These are phyloP conservation scores for Candida bentonensis DNA, from an alignment of 805 yeast species.

Conservation along the genomic window DNA sequence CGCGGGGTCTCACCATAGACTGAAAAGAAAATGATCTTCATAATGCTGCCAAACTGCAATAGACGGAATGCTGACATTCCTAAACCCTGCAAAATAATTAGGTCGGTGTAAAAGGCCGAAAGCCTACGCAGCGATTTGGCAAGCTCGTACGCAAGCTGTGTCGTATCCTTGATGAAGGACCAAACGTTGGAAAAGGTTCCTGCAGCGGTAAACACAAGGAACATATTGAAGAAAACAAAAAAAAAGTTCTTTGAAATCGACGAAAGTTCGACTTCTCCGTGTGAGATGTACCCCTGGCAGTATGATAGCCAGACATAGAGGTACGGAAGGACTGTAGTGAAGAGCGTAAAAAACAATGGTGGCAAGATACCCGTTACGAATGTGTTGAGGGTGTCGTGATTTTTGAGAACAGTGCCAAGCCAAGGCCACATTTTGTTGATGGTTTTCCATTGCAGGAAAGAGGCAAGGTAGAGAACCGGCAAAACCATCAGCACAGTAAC, in stretches of 20 bases:
- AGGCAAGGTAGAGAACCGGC: constrained; percentile 77
- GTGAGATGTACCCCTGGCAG: constrained; percentile 78
- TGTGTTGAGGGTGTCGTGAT: constrained; percentile 57
- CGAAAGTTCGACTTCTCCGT: constrained; percentile 84
- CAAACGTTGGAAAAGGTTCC: constrained; percentile 78
- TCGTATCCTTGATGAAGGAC: constrained; percentile 76
- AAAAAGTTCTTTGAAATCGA: constrained; percentile 87
- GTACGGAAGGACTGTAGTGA: constrained; percentile 75
- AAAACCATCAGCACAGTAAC: constrained; percentile 59
- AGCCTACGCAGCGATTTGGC: constrained; percentile 71
- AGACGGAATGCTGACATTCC: constrained; percentile 86
- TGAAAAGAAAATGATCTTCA: constrained; percentile 57
- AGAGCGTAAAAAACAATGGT: constrained; percentile 73
- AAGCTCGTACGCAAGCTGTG: constrained; percentile 72
- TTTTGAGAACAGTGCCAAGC: constrained; percentile 51
- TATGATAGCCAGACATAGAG: constrained; percentile 72
- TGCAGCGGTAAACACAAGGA: constrained; percentile 83
- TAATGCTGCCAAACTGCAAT: constrained; percentile 63
- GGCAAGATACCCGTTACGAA: constrained; percentile 83
- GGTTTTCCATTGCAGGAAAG: constrained; percentile 64
- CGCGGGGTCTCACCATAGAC: constrained; percentile 66
- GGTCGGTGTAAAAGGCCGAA: constrained; percentile 80
- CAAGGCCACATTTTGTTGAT: constrained; percentile 73
- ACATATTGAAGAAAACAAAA: constrained; percentile 85
- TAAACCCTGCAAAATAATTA: constrained; percentile 63